Base-by-base conservation (phyloP, 2,329 filamentous ascomycete genomes). In the Fonsecaea pedrosoi region DNA sequence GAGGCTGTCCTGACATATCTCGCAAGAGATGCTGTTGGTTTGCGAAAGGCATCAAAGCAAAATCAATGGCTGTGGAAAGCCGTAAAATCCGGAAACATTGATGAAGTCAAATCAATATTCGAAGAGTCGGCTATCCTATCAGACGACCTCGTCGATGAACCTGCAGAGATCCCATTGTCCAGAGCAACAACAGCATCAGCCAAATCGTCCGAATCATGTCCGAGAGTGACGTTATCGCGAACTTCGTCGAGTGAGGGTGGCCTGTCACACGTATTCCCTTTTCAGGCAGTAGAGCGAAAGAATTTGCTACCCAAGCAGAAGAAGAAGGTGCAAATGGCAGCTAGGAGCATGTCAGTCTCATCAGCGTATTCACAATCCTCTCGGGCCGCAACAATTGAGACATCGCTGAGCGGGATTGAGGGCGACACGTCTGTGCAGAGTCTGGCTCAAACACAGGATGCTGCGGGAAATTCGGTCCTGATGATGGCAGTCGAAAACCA, bases 1-100 rank as follows among this genome's bases (percentile, higher is more conserved):
- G 95, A 99, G 78, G 95, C 93, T 6, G 95, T 99, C 0, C 79
- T 99, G 38, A 89, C 92, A 1, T 98, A 99, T 76, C 86, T 99
- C 2, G 87, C 89, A 8, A 87, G 89, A 68, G 94, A 96, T 75
- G 96, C 94, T 0, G 88, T 87, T 13, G 91, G 90, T 4, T 81
- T 99, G 65, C 87, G 94, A 68, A 91, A 89, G 76, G 92, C 94
- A 6, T 98, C 95, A 77, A 87, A 89, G 69, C 87, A 91, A 61
- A 99, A 99, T 77, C 89, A 90, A 74, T 86, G 89, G 1, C 79
- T 99, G 1, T 99, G 95, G 95, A 89, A 96, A 75, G 92, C 94
- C 7, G 88, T 90, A 0, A 91, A 88, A 69, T 86, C 85, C n/a
- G 94, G 94, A 2, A 88, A 94, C 68, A 75, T 97, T 50, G 83